Evolutionary conservation across 768 basidiomycete genomes (phyloP), one percentile per base, ranked within the genome.

Genomic region (Hortiboletus campestris): DNA sequence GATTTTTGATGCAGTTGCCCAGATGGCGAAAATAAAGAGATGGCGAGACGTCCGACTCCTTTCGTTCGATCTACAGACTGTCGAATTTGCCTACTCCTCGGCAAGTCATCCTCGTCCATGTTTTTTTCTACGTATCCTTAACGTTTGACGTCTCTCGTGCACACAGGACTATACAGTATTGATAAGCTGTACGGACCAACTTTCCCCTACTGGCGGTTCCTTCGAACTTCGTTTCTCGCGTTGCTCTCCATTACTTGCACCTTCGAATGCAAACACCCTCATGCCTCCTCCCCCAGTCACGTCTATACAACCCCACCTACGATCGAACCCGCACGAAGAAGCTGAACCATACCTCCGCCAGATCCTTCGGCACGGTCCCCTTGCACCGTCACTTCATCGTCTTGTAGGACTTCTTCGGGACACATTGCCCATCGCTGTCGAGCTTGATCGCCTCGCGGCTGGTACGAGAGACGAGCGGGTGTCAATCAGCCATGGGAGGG

Each of bases 41-140:
- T 94, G 89, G 86, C 72, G 73, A 20, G 91, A 89, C 63, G 83
- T 96, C 19, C 82, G 83, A n/a, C 74, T 96, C 49, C 78, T 94
- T 55, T 92, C 90, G 5, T 96, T 96, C 69, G 92, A 96, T 70
- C 74, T 96, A 16, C 92, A 92, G 64, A 93, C 91, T 0, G 93
- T 94, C n/a, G 88, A 94, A 63, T 89, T 96, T 66, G 84, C 84
- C 2, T 95, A 95, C 67, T 81, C 87, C 11, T 73, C 73, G 49
- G 89, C 84, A 67, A 58, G 75, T 56, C 43, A 16, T 39, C 38
- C 35, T 41, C 49, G 9, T 58, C 7, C 4, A 11, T 49, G 31
- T 28, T 13, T 34, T 10, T 41, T 34, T 35, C 11, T 17, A 2
- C 11, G 6, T 40, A 29, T 41, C 10, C 10, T 31, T 57, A 20